Evolutionary conservation across 1,284 basidiomycete species (phyloP).

Genomic region (Neolentinus lepideus): DNA sequence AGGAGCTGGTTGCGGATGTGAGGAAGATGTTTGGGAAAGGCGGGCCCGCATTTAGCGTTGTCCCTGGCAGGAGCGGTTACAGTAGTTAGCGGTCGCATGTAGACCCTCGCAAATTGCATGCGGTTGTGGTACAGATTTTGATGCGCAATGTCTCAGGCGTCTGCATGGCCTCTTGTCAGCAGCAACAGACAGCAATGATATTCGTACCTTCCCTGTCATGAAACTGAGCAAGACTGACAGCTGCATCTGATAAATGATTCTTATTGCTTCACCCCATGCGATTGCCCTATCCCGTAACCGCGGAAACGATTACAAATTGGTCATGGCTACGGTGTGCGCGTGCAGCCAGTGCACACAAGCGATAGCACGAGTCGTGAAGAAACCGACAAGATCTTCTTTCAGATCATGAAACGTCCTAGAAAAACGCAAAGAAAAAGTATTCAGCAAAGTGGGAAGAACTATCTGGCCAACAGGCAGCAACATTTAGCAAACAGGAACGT

Average conservation of each 20-base stretch:
- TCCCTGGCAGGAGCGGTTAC: slow-evolving; percentile 6
- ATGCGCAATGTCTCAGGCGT: no score
- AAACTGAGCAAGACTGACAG: no score
- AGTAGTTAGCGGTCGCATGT: not conserved
- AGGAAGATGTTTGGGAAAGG: slow-evolving; percentile 10
- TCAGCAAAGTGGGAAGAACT: no score
- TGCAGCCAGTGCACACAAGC: slow-evolving; percentile 1
- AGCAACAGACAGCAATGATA: no score
- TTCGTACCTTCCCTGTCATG: no score
- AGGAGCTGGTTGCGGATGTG: slow-evolving; percentile 7
- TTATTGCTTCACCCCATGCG: not conserved
- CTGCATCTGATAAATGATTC: not conserved
- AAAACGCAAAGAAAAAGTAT: not conserved
- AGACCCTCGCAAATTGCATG: no score
- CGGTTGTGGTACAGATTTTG: no score
- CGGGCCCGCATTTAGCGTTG: slow-evolving; percentile 8
- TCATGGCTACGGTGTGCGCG: not conserved
- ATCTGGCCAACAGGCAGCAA: not conserved
- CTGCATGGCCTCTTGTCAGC: no score
- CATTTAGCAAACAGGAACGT: not conserved
- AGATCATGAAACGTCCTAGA: not conserved
- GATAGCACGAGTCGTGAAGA: not conserved
- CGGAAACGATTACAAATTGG: not conserved
- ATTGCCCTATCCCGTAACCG: not conserved
- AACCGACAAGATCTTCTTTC: not conserved